Evolutionary conservation across 495 filamentous ascomycete genomes (phyloP).

Genomic region (Neurospora sp.): DNA sequence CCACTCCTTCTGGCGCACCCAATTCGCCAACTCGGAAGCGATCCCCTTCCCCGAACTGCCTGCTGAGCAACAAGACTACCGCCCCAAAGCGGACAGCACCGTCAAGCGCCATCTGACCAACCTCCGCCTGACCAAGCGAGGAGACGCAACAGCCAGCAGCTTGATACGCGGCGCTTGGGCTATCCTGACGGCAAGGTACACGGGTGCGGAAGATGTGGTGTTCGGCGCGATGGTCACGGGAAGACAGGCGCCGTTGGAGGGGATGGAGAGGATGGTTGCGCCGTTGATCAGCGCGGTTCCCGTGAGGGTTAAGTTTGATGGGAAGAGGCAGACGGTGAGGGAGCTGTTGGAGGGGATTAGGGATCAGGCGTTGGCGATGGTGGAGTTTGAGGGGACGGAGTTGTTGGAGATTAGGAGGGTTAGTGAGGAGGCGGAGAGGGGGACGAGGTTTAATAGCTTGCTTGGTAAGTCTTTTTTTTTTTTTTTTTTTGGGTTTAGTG

Average conservation of each 20-base stretch:
- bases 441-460: not conserved
- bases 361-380: not conserved
- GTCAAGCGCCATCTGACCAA: not conserved
- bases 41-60: conserved; percentile 14
- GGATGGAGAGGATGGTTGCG: conserved; percentile 39
- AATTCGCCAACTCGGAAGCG: not conserved
- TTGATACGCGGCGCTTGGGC: conserved; percentile 35
- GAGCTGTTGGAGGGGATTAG: not conserved
- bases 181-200: conserved; percentile 26
- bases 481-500: no score
- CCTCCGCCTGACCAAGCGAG: conserved; percentile 3
- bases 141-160: conserved; percentile 6
- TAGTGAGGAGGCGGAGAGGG: not conserved
- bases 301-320: conserved; percentile 22
- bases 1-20: not conserved
- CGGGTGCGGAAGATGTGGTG: conserved; percentile 29
- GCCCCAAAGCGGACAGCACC: not conserved
- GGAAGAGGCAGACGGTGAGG: not conserved
- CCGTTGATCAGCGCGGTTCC: conserved; percentile 51
- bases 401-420: not conserved
- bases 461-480: not conserved
- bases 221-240: conserved; percentile 35
- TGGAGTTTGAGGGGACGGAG: not conserved
- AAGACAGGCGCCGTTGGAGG: conserved; percentile 33
- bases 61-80: not conserved